Conservation (phyloP, 2,329 filamentous ascomycete species). For the Phaeoacremonium minimum region DNA sequence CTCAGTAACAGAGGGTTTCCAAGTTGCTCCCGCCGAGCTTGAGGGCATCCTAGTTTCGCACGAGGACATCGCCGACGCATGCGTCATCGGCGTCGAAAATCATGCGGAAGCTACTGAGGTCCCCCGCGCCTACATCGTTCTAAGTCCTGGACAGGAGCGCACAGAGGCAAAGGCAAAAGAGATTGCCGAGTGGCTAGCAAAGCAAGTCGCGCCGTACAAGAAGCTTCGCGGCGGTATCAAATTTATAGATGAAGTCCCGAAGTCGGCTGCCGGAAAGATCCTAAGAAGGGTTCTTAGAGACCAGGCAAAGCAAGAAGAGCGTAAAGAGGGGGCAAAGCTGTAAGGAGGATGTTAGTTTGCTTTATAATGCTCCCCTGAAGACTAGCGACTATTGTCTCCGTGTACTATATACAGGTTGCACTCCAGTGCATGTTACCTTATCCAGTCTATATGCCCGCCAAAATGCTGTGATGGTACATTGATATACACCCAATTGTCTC, state of each 20-base stretch:
- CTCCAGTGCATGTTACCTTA: background rate
- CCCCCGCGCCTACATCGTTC: constrained; percentile 62
- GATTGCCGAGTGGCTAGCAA: constrained; percentile 29
- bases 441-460: no score
- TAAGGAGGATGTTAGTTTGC: no score
- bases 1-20: constrained; percentile 68
- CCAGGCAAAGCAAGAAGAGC: constrained; percentile 28
- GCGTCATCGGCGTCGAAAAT: constrained; percentile 60
- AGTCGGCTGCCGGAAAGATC: constrained; percentile 56
- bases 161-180: constrained; percentile 31
- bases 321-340: constrained; percentile 32
- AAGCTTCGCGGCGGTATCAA: constrained; percentile 66
- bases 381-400: no score
- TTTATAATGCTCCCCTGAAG: no score
- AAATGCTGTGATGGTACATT: no score
- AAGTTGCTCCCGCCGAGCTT: constrained; percentile 65
- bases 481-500: no score
- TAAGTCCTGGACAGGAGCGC: constrained; percentile 29
- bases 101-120: constrained; percentile 61
- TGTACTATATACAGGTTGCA: constrained; percentile 5
- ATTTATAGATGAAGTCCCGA: constrained; percentile 67
- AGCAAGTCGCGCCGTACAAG: constrained; percentile 48
- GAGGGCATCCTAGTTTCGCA: constrained; percentile 42
- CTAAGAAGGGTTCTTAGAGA: constrained; percentile 37
- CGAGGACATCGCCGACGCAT: constrained; percentile 48